Conservation (phyloP, 208 protist genomes). For the Leishmania major region DNA sequence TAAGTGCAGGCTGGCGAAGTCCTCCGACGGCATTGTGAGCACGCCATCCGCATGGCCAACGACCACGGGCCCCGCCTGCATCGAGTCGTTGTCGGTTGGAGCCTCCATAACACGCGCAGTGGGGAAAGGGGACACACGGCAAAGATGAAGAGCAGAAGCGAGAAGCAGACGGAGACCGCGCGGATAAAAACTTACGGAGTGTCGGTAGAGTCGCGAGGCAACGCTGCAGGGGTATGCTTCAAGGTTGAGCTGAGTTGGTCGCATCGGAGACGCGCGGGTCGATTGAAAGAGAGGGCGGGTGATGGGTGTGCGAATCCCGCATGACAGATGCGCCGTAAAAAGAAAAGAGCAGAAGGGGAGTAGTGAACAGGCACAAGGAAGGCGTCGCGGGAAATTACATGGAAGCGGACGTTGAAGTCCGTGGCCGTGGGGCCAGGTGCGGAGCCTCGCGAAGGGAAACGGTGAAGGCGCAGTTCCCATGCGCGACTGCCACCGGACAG, state of each 20-base stretch:
- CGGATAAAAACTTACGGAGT: background rate
- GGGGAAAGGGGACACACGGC: background rate
- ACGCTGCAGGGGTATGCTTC: background rate
- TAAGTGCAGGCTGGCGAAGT: slow-evolving; percentile 65
- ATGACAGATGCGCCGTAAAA: background rate
- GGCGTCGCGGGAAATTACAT: background rate
- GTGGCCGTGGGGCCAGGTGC: background rate
- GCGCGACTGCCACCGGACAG: background rate
- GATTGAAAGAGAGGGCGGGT: background rate
- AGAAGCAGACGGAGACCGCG: background rate
- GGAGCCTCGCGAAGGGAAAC: background rate
- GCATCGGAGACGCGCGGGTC: background rate
- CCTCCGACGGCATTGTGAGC: slow-evolving; percentile 66
- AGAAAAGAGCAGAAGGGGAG: background rate
- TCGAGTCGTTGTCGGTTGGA: background rate
- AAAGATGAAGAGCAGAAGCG: background rate
- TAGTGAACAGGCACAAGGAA: background rate
- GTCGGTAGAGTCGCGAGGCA: background rate
- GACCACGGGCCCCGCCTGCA: slow-evolving; percentile 3
- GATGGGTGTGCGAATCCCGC: background rate
- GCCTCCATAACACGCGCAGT: background rate
- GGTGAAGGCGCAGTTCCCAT: background rate
- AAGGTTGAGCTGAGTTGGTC: background rate
- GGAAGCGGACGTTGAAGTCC: background rate
- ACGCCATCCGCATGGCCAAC: background rate